Evolutionary conservation across 2,329 filamentous ascomycete species (phyloP).

Genomic region (Phaeophleospora eucalypticola): DNA sequence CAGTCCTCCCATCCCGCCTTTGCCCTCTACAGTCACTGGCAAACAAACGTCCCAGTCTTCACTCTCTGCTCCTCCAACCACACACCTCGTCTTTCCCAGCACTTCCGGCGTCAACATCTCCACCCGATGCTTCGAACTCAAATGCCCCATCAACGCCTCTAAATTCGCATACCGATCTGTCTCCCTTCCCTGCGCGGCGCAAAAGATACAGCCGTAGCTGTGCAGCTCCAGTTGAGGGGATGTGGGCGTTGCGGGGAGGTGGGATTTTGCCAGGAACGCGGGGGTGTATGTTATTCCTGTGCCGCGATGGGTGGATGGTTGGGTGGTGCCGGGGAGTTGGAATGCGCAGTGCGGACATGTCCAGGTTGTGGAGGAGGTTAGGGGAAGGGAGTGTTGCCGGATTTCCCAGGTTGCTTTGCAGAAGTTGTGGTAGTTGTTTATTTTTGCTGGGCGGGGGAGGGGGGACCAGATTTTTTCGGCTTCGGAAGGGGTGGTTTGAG

Average conservation of each 20-base stretch:
- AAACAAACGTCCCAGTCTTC: slow-evolving; percentile 10
- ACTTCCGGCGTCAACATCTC: slow-evolving; percentile 28
- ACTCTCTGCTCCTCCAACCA: slow-evolving; percentile 36
- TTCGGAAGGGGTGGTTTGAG: neutral
- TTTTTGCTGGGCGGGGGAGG: neutral
- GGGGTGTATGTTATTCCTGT: too few relatives aligned
- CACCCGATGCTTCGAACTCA: slow-evolving; percentile 34
- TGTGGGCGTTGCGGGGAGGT: neutral
- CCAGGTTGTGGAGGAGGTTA: slow-evolving; percentile 9
- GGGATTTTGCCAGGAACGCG: slow-evolving; percentile 19
- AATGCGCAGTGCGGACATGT: slow-evolving; percentile 15
- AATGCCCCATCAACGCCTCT: slow-evolving; percentile 35
- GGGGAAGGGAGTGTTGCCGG: slow-evolving; percentile 2
- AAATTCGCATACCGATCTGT: slow-evolving; percentile 2
- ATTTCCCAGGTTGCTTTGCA: slow-evolving; percentile 15
- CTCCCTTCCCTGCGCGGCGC: slow-evolving; percentile 14
- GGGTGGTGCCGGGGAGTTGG: slow-evolving; percentile 4
- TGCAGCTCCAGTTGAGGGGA: slow-evolving; percentile 7
- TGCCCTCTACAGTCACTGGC: too few relatives aligned
- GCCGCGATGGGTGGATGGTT: slow-evolving; percentile 1
- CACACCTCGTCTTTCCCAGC: slow-evolving; percentile 30
- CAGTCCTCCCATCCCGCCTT: too few relatives aligned
- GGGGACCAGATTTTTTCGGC: neutral
- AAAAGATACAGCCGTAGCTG: slow-evolving; percentile 18
- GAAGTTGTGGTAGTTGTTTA: slow-evolving; percentile 14